phyloP scores from a whole-genome alignment of 768 basidiomycete genomes.

The Trametes villosa region DNA sequence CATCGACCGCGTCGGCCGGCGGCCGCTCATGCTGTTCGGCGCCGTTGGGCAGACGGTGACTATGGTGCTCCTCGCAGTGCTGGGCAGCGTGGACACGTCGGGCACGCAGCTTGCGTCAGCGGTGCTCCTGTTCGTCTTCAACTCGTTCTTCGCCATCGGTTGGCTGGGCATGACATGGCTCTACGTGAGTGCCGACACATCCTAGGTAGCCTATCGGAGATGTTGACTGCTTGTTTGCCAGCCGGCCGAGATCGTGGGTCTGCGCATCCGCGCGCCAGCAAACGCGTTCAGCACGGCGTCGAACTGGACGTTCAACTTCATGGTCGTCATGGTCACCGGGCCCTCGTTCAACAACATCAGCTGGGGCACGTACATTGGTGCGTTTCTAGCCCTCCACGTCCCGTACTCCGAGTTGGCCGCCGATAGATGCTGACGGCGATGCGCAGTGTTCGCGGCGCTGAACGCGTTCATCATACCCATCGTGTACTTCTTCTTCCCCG shows the following conservation, averaged over 20 bases:
- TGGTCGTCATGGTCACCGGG: conserved; percentile 64
- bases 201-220: neutral
- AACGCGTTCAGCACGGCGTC: conserved; percentile 63
- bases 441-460: conserved; percentile 54
- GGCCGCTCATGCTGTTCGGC: conserved; percentile 73
- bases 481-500: conserved; percentile 65
- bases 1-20: conserved; percentile 74
- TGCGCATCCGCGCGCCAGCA: conserved; percentile 64
- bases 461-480: conserved; percentile 61
- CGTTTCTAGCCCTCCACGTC: conserved; percentile 3
- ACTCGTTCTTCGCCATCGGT: conserved; percentile 70
- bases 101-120: conserved; percentile 56
- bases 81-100: conserved; percentile 54
- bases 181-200: conserved; percentile 47
- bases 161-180: conserved; percentile 78
- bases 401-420: neutral
- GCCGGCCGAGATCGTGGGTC: conserved; percentile 68
- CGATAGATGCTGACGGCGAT: neutral
- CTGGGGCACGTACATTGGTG: conserved; percentile 64
- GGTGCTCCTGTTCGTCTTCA: conserved; percentile 69
- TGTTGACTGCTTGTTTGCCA: conserved; percentile 26
- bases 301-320: conserved; percentile 62
- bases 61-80: conserved; percentile 62
- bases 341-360: conserved; percentile 61
- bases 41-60: conserved; percentile 61